Evolutionary conservation across 148 eudicot genomes (phyloP).

Genomic region (Fallopia convolvulus): DNA sequence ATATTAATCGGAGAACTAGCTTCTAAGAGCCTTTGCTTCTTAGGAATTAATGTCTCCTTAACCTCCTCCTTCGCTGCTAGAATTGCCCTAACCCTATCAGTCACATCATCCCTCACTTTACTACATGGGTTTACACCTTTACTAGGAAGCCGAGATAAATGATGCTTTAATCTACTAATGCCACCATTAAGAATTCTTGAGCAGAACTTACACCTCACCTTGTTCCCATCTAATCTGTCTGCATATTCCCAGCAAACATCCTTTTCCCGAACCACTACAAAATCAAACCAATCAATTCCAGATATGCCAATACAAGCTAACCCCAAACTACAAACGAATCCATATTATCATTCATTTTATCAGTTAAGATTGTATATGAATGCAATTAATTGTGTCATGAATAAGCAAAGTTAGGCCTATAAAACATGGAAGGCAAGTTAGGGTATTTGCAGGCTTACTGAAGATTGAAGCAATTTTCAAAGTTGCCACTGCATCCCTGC

Average conservation of each 20-base stretch:
- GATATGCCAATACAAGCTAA: neutral
- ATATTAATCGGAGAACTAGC: constrained; percentile 31
- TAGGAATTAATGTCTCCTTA: constrained; percentile 37
- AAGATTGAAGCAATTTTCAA: constrained; percentile 2
- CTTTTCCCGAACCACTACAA: constrained; percentile 91
- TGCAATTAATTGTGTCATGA: neutral
- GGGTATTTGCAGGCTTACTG: neutral
- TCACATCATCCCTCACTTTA: constrained; percentile 85
- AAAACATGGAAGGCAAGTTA: neutral
- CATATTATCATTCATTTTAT: too few relatives aligned
- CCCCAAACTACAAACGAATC: neutral
- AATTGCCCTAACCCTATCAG: constrained; percentile 65
- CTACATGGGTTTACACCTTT: constrained; percentile 95
- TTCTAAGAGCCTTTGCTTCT: constrained; percentile 52
- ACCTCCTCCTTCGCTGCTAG: constrained; percentile 62
- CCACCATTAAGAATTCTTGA: constrained; percentile 76
- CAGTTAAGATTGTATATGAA: neutral
- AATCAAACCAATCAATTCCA: neutral
- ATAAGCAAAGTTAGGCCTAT: neutral
- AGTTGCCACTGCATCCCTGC: neutral
- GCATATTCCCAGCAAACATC: constrained; percentile 97
- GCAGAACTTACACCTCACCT: constrained; percentile 92
- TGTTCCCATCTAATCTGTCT: constrained; percentile 88
- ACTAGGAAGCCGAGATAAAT: constrained; percentile 87
- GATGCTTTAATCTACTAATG: constrained; percentile 91